Base-by-base conservation (phyloP, 2,329 filamentous ascomycete genomes). In the Pyrenophora tritici-repentis region DNA sequence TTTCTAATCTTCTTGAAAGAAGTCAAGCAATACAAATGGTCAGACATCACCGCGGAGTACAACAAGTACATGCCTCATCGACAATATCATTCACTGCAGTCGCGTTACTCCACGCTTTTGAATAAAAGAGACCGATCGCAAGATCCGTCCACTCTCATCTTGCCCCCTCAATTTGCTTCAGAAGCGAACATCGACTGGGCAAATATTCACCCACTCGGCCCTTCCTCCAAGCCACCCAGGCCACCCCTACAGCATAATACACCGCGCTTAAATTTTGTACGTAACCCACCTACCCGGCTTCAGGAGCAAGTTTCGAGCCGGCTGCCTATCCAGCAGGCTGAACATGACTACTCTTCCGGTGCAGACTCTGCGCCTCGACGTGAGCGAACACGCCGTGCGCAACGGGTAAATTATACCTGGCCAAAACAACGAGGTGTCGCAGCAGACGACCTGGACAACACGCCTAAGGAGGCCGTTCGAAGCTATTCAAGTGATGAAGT, bases 1-100 rank as follows among this genome's bases (percentile, higher is more conserved):
- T 54, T 74, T 6, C 57, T 80, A 0, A 71, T 75, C 4, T 72
- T 72, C 31, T 45, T 79, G 4, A 78, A 74, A 40, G 75, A 78
- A 45, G 72, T 74, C 0, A 71, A 75, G 31, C 57, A 60, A 6
- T 51, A 67, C 3, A 50, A 52, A 7, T 79, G 76, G 75, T 46
- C 58, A 2, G 57, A 71, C 1, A 76, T 79, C 7, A 61, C 63
- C 0, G 32, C 50, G 4, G 60, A 61, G 32, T 70, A 61, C 10
- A 50, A 58, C 20, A 47, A 33, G 2, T 61, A 73, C 22, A 73
- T 76, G 40, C 63, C 70, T 1, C 52, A 60, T 9, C 65, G 77
- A 3, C 65, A 45, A 8, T 61, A 61, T 10, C 16, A 34, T 3
- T 54, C 56, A 7, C 48, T 73, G 0, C 66, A 72, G 32, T 66